Evolutionary conservation across 2,329 filamentous ascomycete genomes (phyloP), one percentile per base, ranked within the genome.

Genomic region (Colletotrichum sublineola): DNA sequence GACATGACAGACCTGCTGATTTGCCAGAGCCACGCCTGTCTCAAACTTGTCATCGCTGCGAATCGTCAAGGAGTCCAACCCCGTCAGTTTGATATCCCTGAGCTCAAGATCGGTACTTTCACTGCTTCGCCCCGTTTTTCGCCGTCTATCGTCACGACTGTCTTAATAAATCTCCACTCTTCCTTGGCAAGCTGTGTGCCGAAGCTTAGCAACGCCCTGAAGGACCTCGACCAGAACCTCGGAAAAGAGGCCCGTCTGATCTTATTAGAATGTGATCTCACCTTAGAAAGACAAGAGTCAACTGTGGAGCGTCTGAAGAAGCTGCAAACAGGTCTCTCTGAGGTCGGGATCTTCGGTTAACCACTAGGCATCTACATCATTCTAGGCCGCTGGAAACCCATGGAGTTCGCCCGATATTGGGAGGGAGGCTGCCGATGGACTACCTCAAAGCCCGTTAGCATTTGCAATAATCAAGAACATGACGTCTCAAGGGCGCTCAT

Each of bases 101-200:
- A 84, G 58, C 80, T 85, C 18, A 80, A 80, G 5, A 80, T 85
- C 6, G 84, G 84, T 1, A 80, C 80, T 2, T 83, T 83, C 57
- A 75, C 81, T 24, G 79, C 81, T 7, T 79, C 80, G 3, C 77
- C 78, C 14, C 71, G 73, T 0, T 78, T 80, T 5, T 80, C 81
- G 4, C 78, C 79, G 6, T 76, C 81, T 9, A 78, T 83, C 75
- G 75, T 82, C 56, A 74, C 79, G 3, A 74, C 79, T 2, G 76
- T 82, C 74, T 40, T 83, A 4, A 71, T 79, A 5, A 80, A 82
- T 55, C 74, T 82, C 33, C 77, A 81, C 38, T 64, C 74, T 15
- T 73, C 74, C 0, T 67, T 83, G 38, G 58, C 69, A 15, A 36
- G 38, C 18, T 46, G 58, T 36, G 20, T 69, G 6, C 36, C 38